Conservation (phyloP, 108 stramenopile genomes). For the Asterionellopsis glacialis region DNA sequence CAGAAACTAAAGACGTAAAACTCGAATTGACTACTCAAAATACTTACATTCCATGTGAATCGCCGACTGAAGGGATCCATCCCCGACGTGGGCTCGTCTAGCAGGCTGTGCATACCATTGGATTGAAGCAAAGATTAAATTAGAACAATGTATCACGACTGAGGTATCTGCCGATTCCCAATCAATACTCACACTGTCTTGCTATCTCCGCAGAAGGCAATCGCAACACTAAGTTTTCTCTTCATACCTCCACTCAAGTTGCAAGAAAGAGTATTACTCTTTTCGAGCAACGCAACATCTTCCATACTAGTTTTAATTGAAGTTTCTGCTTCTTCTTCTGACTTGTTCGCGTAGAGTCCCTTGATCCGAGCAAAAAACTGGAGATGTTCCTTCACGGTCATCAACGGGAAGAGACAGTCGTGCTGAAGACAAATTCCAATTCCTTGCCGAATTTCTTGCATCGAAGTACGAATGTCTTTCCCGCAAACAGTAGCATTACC, state of each 20-base stretch:
- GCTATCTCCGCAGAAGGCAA: conserved; percentile 85
- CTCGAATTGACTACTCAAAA: too few species aligned
- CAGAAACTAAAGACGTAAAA: too few species aligned
- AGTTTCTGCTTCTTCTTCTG: conserved; percentile 47
- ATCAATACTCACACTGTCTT: too few species aligned
- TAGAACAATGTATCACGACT: too few species aligned
- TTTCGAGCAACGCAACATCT: conserved; percentile 76
- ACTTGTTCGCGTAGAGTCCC: conserved; percentile 54
- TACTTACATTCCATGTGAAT: conserved; percentile 53
- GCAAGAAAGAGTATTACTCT: conserved; percentile 65
- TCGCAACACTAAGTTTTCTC: conserved; percentile 81
- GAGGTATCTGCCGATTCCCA: too few species aligned
- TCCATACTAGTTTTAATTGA: conserved; percentile 53
- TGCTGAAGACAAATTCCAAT: conserved; percentile 94
- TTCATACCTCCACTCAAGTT: conserved; percentile 90
- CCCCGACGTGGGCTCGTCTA: conserved; percentile 77
- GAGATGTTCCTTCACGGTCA: conserved; percentile 90
- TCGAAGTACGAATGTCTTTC: conserved; percentile 63
- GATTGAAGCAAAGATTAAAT: too few species aligned
- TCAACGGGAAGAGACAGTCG: conserved; percentile 81
- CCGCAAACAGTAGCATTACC: conserved; percentile 84
- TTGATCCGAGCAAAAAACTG: conserved; percentile 79
- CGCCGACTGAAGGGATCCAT: conserved; percentile 74
- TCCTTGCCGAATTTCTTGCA: conserved; percentile 57
- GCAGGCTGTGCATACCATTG: too few species aligned